Conservation (phyloP, 202 grass and related monocot species). For the Setaria viridis region DNA sequence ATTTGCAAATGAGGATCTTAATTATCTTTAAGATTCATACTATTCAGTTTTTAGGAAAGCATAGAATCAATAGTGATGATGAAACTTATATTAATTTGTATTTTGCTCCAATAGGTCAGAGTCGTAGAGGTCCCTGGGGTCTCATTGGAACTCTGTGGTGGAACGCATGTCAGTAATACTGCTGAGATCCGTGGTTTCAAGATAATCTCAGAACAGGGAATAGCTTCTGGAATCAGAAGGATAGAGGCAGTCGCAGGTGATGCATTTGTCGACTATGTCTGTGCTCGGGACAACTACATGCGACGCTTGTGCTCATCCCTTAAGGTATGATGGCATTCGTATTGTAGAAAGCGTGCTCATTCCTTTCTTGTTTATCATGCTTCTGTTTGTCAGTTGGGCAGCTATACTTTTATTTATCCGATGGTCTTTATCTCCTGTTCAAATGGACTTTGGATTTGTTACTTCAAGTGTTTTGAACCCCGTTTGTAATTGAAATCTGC, state of each 20-base stretch:
- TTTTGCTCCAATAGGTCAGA: conserved; percentile 71
- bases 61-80: not conserved
- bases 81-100: not conserved
- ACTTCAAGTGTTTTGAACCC: conserved; percentile 10
- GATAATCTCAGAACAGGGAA: conserved; percentile 94
- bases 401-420: conserved; percentile 16
- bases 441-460: conserved; percentile 30
- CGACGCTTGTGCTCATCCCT: conserved; percentile 75
- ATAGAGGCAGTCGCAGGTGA: conserved; percentile 97
- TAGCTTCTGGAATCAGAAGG: conserved; percentile 94
- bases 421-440: not conserved
- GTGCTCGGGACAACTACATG: conserved; percentile 86
- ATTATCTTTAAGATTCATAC: conserved; percentile 4
- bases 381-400: not conserved
- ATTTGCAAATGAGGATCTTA: not conserved
- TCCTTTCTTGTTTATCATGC: not conserved
- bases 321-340: conserved; percentile 61
- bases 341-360: conserved; percentile 6
- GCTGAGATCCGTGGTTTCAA: conserved; percentile 92
- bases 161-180: conserved; percentile 94
- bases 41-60: not conserved
- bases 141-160: conserved; percentile 97
- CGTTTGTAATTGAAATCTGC: not conserved
- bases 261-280: conserved; percentile 91
- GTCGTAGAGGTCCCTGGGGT: conserved; percentile 94